phyloP scores from a whole-genome alignment of 1,284 basidiomycete genomes.

The Ganoderma sinense region DNA sequence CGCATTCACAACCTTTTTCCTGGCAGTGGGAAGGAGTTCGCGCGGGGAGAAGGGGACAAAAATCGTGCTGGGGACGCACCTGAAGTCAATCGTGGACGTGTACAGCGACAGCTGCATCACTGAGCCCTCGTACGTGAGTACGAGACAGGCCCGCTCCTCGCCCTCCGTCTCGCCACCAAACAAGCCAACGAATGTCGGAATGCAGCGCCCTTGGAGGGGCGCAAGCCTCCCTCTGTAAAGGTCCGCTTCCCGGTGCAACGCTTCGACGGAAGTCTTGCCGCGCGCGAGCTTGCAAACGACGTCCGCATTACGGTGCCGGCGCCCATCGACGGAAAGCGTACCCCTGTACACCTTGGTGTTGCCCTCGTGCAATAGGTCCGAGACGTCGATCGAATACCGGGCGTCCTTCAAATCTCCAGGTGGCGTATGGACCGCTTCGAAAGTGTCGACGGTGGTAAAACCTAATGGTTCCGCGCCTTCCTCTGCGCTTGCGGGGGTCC shows the following conservation, averaged over 20 bases:
- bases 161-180: constrained; percentile 17
- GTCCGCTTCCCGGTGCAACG: constrained; percentile 15
- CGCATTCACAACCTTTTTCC: constrained; percentile 17
- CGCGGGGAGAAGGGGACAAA: not conserved
- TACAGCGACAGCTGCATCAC: constrained; percentile 13
- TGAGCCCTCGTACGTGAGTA: constrained; percentile 18
- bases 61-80: constrained; percentile 3
- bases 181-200: constrained; percentile 18
- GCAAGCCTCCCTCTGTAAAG: constrained; percentile 15
- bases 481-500: constrained; percentile 1
- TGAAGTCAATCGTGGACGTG: constrained; percentile 16
- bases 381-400: constrained; percentile 16
- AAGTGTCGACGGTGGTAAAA: constrained; percentile 14
- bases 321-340: constrained; percentile 14
- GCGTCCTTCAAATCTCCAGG: constrained; percentile 6
- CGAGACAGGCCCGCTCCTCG: constrained; percentile 10
- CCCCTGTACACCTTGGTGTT: constrained; percentile 9
- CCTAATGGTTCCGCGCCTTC: not conserved
- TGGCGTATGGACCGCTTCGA: constrained; percentile 12
- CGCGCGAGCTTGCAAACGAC: constrained; percentile 20
- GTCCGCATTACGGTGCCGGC: constrained; percentile 1
- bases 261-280: constrained; percentile 3
- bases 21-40: constrained; percentile 4
- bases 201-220: constrained; percentile 11
- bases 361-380: constrained; percentile 10